Evolutionary conservation across 352 stramenopile genomes (phyloP), one percentile per base, ranked within the genome.

Genomic region (Globisporangium viniferum): DNA sequence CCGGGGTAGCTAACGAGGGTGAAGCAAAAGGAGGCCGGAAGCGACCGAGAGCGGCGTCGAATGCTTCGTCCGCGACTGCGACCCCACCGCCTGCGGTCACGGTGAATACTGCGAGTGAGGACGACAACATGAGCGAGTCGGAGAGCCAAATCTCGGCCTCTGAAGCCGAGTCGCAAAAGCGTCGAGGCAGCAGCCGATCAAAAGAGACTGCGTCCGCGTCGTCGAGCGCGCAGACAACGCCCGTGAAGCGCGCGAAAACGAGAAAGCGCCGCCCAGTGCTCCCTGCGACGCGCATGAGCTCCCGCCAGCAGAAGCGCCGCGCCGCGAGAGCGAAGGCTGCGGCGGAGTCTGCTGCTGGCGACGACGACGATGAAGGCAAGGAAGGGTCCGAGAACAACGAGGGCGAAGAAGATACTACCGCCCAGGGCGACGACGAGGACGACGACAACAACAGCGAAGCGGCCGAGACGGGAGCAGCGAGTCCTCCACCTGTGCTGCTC

Each of bases 71-170:
- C 12, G 77, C 73, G 6, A 57, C 41, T 35, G 56, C 64, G 41
- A 62, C 63, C 12, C 53, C 63, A n/a, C 63, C 63, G 31, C 31
- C 44, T 20, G 62, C 35, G 9, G 53, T 61, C 8, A 44, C 29
- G 15, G 56, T 61, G 20, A 61, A 61, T 51, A 76, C 74, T 20
- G 74, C 78, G 1, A 82, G 66, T 20, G 79, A 90, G 57, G 80
- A 89, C 2, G 68, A 66, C 9, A 48, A 55, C 35, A 36, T 78
- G 8, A 92, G 84, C 66, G 82, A 73, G 12, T 84, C 74, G 0
- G 82, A 90, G 62, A 91, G 81, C 65, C 82, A 91, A 20, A 65
- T 75, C 1, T 92, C 84, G 20, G 75, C 76, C 10, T 88, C 84
- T 5, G 81, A 88, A 63, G 73, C 74, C 6, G 76, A 86, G 44